Conservation (phyloP, 352 stramenopile genomes). For the Pythium sp. region DNA sequence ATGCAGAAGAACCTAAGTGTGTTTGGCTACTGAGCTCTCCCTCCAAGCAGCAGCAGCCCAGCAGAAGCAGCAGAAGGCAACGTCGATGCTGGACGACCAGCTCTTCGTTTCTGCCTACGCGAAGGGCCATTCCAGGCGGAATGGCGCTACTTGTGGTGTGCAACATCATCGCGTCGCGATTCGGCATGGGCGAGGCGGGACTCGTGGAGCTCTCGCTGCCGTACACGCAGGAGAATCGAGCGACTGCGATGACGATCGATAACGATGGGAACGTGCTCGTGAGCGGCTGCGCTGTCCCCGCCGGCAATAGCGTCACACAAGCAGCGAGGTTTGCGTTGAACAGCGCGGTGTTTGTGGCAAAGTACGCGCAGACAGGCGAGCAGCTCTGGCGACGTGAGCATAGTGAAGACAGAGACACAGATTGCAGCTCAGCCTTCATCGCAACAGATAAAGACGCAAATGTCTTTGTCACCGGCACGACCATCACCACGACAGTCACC, state of each 20-base stretch:
- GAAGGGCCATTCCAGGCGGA: background rate
- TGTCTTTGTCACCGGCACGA: constrained; percentile 8
- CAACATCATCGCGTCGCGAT: background rate
- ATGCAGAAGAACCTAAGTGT: too few species aligned
- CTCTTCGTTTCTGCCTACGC: background rate
- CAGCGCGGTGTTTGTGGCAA: constrained; percentile 10
- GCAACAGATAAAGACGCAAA: constrained; percentile 2
- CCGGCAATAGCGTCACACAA: background rate
- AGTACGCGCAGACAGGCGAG: constrained; percentile 14
- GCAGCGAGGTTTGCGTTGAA: background rate
- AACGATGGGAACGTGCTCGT: constrained; percentile 1
- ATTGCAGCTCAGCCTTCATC: constrained; percentile 7
- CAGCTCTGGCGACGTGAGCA: constrained; percentile 11
- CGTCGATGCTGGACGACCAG: background rate
- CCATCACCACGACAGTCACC: background rate
- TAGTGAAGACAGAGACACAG: background rate
- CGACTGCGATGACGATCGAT: constrained; percentile 1
- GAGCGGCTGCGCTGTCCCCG: constrained; percentile 1
- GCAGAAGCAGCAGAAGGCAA: background rate
- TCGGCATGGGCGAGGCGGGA: constrained; percentile 1
- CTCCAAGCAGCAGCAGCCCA: too few species aligned
- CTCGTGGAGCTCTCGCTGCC: constrained; percentile 5
- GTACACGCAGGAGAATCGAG: background rate
- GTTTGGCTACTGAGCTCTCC: too few species aligned
- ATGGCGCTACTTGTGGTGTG: background rate